Conservation (phyloP, 2,329 filamentous ascomycete species). For the Blastomyces gilchristii region DNA sequence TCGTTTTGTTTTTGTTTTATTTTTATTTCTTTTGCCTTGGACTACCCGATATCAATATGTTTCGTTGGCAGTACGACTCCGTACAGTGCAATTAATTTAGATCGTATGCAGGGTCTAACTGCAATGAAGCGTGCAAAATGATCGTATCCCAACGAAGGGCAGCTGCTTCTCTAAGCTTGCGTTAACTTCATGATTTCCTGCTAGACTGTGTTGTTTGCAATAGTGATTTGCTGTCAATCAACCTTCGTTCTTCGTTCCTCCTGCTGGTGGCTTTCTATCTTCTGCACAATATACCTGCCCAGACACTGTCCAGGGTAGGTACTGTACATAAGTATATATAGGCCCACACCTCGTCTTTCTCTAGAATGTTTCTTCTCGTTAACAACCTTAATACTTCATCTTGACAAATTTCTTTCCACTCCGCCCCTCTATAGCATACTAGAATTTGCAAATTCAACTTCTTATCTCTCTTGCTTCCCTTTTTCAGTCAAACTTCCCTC, state of each 20-base stretch:
- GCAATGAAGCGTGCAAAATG: conserved; percentile 4
- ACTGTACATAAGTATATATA: conserved; percentile 1
- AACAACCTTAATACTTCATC: neutral
- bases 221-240: neutral
- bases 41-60: neutral
- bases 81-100: neutral
- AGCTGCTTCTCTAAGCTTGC: neutral
- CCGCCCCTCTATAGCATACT: neutral
- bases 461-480: neutral
- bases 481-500: neutral
- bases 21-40: neutral
- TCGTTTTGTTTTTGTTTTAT: neutral
- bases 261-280: neutral
- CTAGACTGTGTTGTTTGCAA: conserved; percentile 4
- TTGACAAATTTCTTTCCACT: neutral
- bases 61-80: conserved; percentile 1
- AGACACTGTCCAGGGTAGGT: neutral
- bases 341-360: neutral
- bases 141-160: neutral
- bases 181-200: neutral
- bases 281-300: neutral
- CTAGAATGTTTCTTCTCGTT: neutral
- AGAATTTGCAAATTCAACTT: neutral
- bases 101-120: neutral
- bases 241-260: neutral